Percentiles rank a stretch among this genome's conserved stretches.
Conservation (phyloP, 2,329 filamentous ascomycete genomes). For the Pestalotiopsis fici region DNA sequence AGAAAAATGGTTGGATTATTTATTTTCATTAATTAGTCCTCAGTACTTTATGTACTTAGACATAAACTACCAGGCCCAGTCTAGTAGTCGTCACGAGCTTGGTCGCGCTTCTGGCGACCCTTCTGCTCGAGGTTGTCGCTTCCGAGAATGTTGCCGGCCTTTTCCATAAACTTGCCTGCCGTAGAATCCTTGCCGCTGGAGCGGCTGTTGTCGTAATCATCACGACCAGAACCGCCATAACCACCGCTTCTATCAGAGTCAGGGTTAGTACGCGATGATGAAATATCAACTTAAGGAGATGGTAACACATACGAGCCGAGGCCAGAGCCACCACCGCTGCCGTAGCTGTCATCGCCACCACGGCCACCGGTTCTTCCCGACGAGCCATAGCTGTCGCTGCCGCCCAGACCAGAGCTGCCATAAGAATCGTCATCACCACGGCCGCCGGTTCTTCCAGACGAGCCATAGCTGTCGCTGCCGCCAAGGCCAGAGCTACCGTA, state of each 20-base stretch:
- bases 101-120: slow-evolving; percentile 51
- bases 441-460: not conserved
- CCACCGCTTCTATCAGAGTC: slow-evolving; percentile 9
- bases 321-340: slow-evolving; percentile 2
- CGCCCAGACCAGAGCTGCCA: slow-evolving; percentile 8
- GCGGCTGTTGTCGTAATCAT: slow-evolving; percentile 17
- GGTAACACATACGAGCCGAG: not conserved
- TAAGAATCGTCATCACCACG: too few relatives aligned
- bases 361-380: slow-evolving; percentile 7
- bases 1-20: not conserved
- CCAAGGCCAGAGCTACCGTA: slow-evolving; percentile 19
- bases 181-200: slow-evolving; percentile 27
- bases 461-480: slow-evolving; percentile 16
- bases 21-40: not conserved
- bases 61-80: not conserved
- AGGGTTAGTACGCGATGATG: slow-evolving; percentile 18
- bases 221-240: slow-evolving; percentile 1
- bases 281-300: not conserved
- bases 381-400: slow-evolving; percentile 13
- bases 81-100: slow-evolving; percentile 23
- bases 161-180: slow-evolving; percentile 60
- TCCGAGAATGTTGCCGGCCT: slow-evolving; percentile 51
- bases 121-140: slow-evolving; percentile 48
- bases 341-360: slow-evolving; percentile 18
- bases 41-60: not conserved